Base-by-base conservation (phyloP, 2,329 filamentous ascomycete genomes). In the Ploettnerulaceae sp. region DNA sequence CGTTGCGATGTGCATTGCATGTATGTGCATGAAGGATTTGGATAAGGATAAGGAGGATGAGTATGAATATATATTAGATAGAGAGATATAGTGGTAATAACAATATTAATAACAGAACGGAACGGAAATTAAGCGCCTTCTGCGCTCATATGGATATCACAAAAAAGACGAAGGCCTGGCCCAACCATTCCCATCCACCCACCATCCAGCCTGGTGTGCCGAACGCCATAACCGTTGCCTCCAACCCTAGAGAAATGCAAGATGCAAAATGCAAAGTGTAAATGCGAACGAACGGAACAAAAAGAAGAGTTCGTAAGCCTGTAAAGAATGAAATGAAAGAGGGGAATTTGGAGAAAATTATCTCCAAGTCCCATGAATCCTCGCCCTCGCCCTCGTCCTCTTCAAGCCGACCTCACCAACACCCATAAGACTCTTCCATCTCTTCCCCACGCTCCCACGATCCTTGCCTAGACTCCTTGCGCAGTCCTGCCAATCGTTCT, bases 401-500 rank as follows among this genome's bases (percentile, higher is more conserved):
- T 79, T 80, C 58, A 84, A 66, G 7, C 78, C 79, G 17, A 84
- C 69, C 21, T 82, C 77, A 43, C 79, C 79, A 49, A 69, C 70
- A 33, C 71, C 64, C 64, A 84, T 73, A 26, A 85, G 66, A 46
- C 73, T 81, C 69, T 76, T 80, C 81, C 81, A 85, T 56, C 81
- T 68, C 40, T 73, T 69, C 32, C 74, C 75, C 35, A 82, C 69
- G 49, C 71, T 76, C 48, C 71, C 68, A 41, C 76, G 69, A 64
- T 82, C 78, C 57, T 75, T 78, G 51, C 81, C 80, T 6, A 84
- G 68, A 54, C 71, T 79, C 49, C 78, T 71, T 33, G 80, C 81
- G 62, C 80, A 84, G 60, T 84, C 80, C 49, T 82, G 77, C 81
- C 80, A 84, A 48, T 84, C 79, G 40, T 73, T 71, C 64, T 79